phyloP scores from a whole-genome alignment of 768 basidiomycete species.

The Trametes sanguinea region DNA sequence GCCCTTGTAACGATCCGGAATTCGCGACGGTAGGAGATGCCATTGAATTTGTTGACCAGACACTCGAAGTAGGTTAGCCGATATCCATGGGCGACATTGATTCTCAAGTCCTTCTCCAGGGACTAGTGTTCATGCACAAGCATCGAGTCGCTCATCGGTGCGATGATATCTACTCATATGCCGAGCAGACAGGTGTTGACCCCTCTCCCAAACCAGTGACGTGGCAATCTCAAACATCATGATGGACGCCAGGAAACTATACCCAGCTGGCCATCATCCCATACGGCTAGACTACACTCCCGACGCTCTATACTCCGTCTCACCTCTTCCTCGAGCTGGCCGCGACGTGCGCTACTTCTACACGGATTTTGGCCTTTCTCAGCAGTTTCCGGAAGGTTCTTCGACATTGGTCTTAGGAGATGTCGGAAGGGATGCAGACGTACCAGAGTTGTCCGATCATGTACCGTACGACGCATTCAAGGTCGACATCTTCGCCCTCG shows the following conservation, averaged over 20 bases:
- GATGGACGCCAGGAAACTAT: slow-evolving; percentile 26
- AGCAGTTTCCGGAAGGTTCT: slow-evolving; percentile 21
- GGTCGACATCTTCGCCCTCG: slow-evolving; percentile 27
- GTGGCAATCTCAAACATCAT: too few species aligned
- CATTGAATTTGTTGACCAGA: slow-evolving; percentile 23
- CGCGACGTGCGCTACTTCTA: slow-evolving; percentile 36
- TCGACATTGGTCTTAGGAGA: slow-evolving; percentile 13
- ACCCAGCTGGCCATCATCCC: slow-evolving; percentile 24
- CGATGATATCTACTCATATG: not conserved
- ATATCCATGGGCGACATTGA: not conserved
- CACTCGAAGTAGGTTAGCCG: slow-evolving; percentile 16
- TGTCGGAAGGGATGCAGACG: slow-evolving; percentile 24
- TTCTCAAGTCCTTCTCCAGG: slow-evolving; percentile 7
- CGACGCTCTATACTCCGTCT: slow-evolving; percentile 34
- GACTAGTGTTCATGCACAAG: slow-evolving; percentile 27
- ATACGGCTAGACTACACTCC: slow-evolving; percentile 33
- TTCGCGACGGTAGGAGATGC: slow-evolving; percentile 28
- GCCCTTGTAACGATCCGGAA: slow-evolving; percentile 30
- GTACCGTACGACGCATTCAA: slow-evolving; percentile 29
- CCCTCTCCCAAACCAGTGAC: too few species aligned
- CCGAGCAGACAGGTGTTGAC: too few species aligned
- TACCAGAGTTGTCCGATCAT: slow-evolving; percentile 26
- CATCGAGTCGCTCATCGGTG: slow-evolving; percentile 30
- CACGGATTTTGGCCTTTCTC: slow-evolving; percentile 27
- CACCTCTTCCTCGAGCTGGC: slow-evolving; percentile 35